Evolutionary conservation across 1,139 yeast species (phyloP).

Genomic region (Debaryomyces udenii): DNA sequence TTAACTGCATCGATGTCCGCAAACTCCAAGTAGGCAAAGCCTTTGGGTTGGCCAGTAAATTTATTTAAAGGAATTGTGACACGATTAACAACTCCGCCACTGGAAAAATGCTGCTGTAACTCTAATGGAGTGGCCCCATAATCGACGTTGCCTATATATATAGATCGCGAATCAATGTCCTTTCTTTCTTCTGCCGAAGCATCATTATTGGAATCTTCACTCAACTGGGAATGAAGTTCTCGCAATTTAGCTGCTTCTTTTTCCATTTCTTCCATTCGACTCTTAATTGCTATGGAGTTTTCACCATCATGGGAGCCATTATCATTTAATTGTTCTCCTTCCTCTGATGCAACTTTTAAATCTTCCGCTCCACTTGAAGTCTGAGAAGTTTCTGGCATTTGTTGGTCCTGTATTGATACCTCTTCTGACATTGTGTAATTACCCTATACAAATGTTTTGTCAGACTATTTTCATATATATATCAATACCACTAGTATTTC

Average conservation of each 20-base stretch:
- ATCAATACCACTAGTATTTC: no score
- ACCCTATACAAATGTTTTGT: not conserved
- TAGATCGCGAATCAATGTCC: constrained; percentile 70
- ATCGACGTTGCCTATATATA: constrained; percentile 88
- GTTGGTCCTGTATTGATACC: constrained; percentile 21
- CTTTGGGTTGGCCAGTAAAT: constrained; percentile 78
- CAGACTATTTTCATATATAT: not conserved
- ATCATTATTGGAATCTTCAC: constrained; percentile 15
- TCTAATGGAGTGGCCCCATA: constrained; percentile 79
- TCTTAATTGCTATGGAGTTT: constrained; percentile 16
- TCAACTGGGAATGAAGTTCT: constrained; percentile 29
- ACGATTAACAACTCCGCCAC: constrained; percentile 78
- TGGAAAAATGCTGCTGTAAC: constrained; percentile 73
- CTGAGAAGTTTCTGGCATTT: constrained; percentile 10
- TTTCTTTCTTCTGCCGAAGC: constrained; percentile 37
- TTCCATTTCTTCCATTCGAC: constrained; percentile 30
- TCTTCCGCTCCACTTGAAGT: not conserved
- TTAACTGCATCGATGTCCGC: constrained; percentile 63
- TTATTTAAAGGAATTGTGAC: constrained; percentile 79
- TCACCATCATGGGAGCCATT: constrained; percentile 10
- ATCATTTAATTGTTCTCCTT: constrained; percentile 12
- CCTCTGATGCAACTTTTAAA: not conserved
- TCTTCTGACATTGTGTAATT: constrained; percentile 23
- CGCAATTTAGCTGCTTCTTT: constrained; percentile 32
- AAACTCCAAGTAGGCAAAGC: constrained; percentile 84